Conservation (phyloP, 2,329 filamentous ascomycete genomes). For the Fusarium chuoi region DNA sequence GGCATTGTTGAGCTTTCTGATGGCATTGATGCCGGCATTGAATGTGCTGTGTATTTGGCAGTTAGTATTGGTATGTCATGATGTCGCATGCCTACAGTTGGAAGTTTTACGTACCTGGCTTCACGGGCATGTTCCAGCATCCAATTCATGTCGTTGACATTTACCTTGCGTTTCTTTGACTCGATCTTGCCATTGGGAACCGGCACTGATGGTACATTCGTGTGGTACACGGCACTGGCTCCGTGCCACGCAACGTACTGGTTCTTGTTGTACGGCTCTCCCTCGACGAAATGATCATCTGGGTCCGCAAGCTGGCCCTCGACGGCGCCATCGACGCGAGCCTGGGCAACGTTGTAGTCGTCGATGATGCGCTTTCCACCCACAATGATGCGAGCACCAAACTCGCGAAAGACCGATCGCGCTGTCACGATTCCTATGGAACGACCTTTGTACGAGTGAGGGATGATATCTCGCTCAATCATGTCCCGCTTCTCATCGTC, state of each 20-base stretch:
- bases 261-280: conserved; percentile 96
- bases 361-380: conserved; percentile 87
- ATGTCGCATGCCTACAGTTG: not conserved
- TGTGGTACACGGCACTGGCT: conserved; percentile 94
- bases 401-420: conserved; percentile 95
- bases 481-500: conserved; percentile 97
- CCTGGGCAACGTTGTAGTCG: conserved; percentile 86
- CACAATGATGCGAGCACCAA: conserved; percentile 92
- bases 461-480: conserved; percentile 94
- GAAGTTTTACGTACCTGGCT: conserved; percentile 74
- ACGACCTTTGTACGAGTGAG: conserved; percentile 97
- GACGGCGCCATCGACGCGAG: conserved; percentile 78
- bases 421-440: conserved; percentile 97
- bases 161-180: conserved; percentile 84
- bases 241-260: conserved; percentile 99
- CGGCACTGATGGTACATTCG: conserved; percentile 79
- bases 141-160: conserved; percentile 95
- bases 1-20: conserved; percentile 74
- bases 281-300: conserved; percentile 79
- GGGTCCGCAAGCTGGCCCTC: conserved; percentile 95
- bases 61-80: conserved; percentile 14
- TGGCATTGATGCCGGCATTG: conserved; percentile 77
- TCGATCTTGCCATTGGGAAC: conserved; percentile 80
- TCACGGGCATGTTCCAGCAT: conserved; percentile 93
- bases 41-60: conserved; percentile 71